phyloP scores from a whole-genome alignment of 352 stramenopile genomes.

The Blastocystis sp. region DNA sequence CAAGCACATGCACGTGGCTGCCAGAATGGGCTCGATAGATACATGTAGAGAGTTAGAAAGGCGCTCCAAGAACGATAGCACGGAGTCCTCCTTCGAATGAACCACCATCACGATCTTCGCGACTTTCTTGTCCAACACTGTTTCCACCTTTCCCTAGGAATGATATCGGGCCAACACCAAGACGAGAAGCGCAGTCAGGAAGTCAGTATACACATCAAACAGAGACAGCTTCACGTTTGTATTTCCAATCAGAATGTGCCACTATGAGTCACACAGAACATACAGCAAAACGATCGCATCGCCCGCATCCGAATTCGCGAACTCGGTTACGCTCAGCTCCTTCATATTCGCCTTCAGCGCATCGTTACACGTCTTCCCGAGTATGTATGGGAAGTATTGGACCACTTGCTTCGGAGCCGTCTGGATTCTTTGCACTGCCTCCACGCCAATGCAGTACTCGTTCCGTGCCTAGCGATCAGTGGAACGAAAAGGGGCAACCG shows the following conservation, averaged over 20 bases:
- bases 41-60: neutral
- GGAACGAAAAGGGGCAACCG: neutral
- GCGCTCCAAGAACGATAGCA: conserved; percentile 5
- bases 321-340: neutral
- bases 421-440: conserved; percentile 9
- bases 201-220: conserved; percentile 26
- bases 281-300: neutral
- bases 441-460: conserved; percentile 5
- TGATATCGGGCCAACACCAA: neutral
- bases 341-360: neutral
- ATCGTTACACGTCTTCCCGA: neutral
- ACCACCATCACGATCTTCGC: conserved; percentile 19
- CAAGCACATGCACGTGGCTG: conserved; percentile 28
- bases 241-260: conserved; percentile 38
- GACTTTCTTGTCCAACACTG: neutral
- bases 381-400: conserved; percentile 15
- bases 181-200: neutral
- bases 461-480: neutral
- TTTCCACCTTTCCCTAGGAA: neutral
- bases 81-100: neutral
- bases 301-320: neutral
- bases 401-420: conserved; percentile 61
- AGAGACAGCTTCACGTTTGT: conserved; percentile 27
- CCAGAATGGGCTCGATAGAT: conserved; percentile 8
- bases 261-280: neutral